Percentiles rank a stretch among this genome's conserved stretches.
Evolutionary conservation across 208 protist genomes (phyloP).

Genomic region (Leptomonas pyrrhocoris): DNA sequence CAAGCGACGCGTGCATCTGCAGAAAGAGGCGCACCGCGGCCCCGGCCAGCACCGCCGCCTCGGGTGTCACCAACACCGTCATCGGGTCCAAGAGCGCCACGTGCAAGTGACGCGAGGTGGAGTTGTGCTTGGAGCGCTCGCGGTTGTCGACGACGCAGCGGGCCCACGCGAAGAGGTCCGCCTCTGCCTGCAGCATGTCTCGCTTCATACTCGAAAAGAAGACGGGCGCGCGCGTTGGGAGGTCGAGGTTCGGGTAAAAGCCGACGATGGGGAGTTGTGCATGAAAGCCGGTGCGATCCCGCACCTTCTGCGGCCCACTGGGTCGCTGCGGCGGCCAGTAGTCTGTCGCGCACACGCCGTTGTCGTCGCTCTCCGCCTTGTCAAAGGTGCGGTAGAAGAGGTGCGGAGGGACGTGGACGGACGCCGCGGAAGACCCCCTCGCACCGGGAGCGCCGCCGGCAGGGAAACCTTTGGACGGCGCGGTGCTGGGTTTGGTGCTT

Average conservation of each 20-base stretch:
- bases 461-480: neutral
- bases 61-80: slow-evolving; percentile 58
- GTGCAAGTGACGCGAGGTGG: slow-evolving; percentile 83
- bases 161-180: slow-evolving; percentile 51
- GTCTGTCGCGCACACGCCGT: slow-evolving; percentile 39
- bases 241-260: slow-evolving; percentile 44
- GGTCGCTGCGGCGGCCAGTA: slow-evolving; percentile 38
- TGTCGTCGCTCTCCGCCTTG: slow-evolving; percentile 33
- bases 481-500: neutral
- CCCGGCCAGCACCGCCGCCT: slow-evolving; percentile 36
- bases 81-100: slow-evolving; percentile 65
- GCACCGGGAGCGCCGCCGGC: neutral
- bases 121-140: slow-evolving; percentile 57
- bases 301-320: slow-evolving; percentile 21
- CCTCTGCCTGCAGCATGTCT: slow-evolving; percentile 16
- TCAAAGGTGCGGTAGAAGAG: slow-evolving; percentile 56
- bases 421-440: slow-evolving; percentile 7
- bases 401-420: slow-evolving; percentile 24
- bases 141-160: slow-evolving; percentile 68
- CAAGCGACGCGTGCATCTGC: slow-evolving; percentile 15
- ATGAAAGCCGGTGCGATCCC: slow-evolving; percentile 48
- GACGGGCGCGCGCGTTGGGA: slow-evolving; percentile 17
- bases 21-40: slow-evolving; percentile 23
- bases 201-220: slow-evolving; percentile 24
- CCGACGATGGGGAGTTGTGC: slow-evolving; percentile 48